These are phyloP conservation scores for Dryas integrifolia DNA, from an alignment of 331 rosid species.

Conservation along the genomic window DNA sequence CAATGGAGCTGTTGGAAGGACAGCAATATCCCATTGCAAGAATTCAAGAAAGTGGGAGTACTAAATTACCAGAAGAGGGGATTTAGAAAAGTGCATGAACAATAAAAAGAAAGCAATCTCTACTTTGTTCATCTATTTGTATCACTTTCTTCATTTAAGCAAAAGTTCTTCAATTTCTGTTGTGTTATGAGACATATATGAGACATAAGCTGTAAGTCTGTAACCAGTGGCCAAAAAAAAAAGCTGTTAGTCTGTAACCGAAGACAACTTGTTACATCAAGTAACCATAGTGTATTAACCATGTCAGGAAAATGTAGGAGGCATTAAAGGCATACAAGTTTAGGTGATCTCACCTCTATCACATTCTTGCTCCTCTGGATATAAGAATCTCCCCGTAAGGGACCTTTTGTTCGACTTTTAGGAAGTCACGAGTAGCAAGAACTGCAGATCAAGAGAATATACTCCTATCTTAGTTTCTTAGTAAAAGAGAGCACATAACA, in stretches of 20 bases:
- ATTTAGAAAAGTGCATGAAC: neutral
- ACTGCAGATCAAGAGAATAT: slow-evolving; percentile 35
- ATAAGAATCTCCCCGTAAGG: slow-evolving; percentile 64
- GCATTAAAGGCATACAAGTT: too few species aligned
- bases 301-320: neutral
- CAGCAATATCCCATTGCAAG: neutral
- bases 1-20: neutral
- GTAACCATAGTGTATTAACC: slow-evolving; percentile 8
- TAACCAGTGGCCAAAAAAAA: too few species aligned
- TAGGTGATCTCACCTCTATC: slow-evolving; percentile 33
- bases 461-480: neutral
- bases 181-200: neutral
- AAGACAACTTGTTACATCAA: slow-evolving; percentile 10
- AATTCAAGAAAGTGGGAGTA: neutral
- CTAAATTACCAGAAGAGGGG: neutral
- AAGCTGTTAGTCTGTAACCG: neutral
- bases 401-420: slow-evolving; percentile 54
- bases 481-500: neutral
- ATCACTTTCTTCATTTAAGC: neutral
- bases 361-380: slow-evolving; percentile 63
- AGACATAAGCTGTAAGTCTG: slow-evolving; percentile 3
- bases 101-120: neutral
- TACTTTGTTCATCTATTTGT: neutral
- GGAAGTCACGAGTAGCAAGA: slow-evolving; percentile 52
- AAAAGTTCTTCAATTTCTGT: neutral